Evolutionary conservation across 225 moss, liverwort and hornwort species (phyloP).

Genomic region (Pseudisothecium myosuroides): DNA sequence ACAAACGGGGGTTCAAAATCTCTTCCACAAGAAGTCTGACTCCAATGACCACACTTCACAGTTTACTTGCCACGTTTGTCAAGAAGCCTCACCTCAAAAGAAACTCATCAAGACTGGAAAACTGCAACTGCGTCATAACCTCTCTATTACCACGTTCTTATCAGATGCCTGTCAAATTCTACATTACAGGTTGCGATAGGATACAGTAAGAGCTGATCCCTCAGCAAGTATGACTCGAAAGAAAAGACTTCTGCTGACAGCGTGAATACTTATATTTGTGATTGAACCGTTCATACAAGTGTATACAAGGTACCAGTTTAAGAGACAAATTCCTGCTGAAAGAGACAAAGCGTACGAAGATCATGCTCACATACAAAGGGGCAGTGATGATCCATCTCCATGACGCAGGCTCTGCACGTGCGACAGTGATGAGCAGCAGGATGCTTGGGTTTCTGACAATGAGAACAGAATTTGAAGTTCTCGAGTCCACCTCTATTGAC

Average conservation of each 20-base stretch:
- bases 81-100: background rate
- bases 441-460: constrained; percentile 76
- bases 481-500: constrained; percentile 55
- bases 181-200: background rate
- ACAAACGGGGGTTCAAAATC: background rate
- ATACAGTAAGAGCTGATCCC: background rate
- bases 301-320: too few relatives aligned
- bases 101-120: background rate
- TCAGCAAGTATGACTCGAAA: background rate
- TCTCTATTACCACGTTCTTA: background rate
- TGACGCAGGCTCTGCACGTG: constrained; percentile 70
- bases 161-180: background rate
- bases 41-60: background rate
- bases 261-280: background rate
- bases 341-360: background rate
- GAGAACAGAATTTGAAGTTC: constrained; percentile 58
- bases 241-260: background rate
- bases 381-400: constrained; percentile 98
- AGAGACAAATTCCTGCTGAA: background rate
- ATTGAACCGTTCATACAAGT: background rate
- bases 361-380: constrained; percentile 66
- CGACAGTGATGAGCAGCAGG: constrained; percentile 78
- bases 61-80: background rate
- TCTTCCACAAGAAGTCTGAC: background rate
- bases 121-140: background rate